Evolutionary conservation across 129 eudicot genomes (phyloP).

Genomic region (Smallanthus sonchifolius): DNA sequence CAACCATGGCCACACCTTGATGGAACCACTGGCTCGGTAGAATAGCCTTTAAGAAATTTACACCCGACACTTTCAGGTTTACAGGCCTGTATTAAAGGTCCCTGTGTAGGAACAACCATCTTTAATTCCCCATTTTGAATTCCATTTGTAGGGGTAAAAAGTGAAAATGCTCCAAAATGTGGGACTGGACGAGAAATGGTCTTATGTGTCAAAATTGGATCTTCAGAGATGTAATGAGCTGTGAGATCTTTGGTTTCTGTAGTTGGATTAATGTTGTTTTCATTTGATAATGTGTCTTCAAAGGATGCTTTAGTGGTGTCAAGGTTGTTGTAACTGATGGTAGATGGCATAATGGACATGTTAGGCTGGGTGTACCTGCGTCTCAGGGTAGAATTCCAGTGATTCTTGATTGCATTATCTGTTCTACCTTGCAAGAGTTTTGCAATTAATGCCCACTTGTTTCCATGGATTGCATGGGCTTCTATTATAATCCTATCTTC

Average conservation of each 20-base stretch:
- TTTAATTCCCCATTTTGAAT: constrained; percentile 8
- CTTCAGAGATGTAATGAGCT: constrained; percentile 13
- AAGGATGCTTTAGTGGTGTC: constrained; percentile 38
- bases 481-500: constrained; percentile 60
- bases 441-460: constrained; percentile 86
- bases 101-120: constrained; percentile 37
- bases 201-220: constrained; percentile 6
- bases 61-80: constrained; percentile 38
- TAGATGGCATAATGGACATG: neutral
- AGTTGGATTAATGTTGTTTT: constrained; percentile 26
- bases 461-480: constrained; percentile 77
- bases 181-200: constrained; percentile 44
- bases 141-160: constrained; percentile 30
- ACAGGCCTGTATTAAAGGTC: constrained; percentile 48
- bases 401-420: constrained; percentile 86
- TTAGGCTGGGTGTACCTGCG: constrained; percentile 33
- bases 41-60: constrained; percentile 40
- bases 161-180: constrained; percentile 56
- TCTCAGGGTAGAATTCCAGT: constrained; percentile 81
- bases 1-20: constrained; percentile 75
- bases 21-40: constrained; percentile 49
- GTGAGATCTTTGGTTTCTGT: constrained; percentile 10
- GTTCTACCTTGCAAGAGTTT: constrained; percentile 82
- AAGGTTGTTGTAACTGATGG: constrained; percentile 22
- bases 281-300: constrained; percentile 45